Percentiles rank a stretch among this genome's conserved stretches.
Conservation (phyloP, 176 grass and related monocot species). For the Aegilops bicornis region DNA sequence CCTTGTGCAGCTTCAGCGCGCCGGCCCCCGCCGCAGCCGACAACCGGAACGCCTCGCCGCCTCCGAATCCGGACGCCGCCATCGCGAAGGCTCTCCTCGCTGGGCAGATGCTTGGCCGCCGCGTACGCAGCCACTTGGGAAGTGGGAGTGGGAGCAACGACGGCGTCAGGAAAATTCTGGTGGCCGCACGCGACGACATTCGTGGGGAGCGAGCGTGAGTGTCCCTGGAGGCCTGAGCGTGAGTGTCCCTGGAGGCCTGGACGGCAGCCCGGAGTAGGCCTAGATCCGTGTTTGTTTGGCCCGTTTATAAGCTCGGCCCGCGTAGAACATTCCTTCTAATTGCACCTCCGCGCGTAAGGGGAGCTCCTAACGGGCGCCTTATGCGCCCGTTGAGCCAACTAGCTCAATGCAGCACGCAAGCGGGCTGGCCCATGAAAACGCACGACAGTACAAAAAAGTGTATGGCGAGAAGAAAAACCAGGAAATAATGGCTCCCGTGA, state of each 20-base stretch:
- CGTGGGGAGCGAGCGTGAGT: neutral
- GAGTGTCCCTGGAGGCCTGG: neutral
- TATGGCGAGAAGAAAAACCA: too few species aligned
- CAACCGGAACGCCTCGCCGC: constrained; percentile 46
- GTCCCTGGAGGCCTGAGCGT: neutral
- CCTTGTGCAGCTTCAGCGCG: constrained; percentile 74
- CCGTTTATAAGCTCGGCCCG: neutral
- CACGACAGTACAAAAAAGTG: too few species aligned
- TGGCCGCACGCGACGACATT: constrained; percentile 34
- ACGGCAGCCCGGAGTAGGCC: neutral
- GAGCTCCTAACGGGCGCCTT: too few species aligned
- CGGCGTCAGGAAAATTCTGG: constrained; percentile 38
- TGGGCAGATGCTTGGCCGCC: constrained; percentile 6
- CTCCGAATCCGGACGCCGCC: constrained; percentile 37
- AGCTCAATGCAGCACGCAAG: too few species aligned
- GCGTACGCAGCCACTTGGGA: neutral
- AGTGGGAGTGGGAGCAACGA: constrained; percentile 26
- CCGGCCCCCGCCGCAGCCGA: constrained; percentile 46
- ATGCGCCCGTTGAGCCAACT: too few species aligned
- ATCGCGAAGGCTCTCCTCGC: constrained; percentile 38
- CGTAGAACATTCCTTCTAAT: neutral
- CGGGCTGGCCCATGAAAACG: too few species aligned
- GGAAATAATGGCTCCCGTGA: too few species aligned
- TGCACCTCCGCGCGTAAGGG: neutral
- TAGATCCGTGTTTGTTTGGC: neutral